phyloP scores from a whole-genome alignment of 768 basidiomycete genomes.

The Psilocybe sp. region DNA sequence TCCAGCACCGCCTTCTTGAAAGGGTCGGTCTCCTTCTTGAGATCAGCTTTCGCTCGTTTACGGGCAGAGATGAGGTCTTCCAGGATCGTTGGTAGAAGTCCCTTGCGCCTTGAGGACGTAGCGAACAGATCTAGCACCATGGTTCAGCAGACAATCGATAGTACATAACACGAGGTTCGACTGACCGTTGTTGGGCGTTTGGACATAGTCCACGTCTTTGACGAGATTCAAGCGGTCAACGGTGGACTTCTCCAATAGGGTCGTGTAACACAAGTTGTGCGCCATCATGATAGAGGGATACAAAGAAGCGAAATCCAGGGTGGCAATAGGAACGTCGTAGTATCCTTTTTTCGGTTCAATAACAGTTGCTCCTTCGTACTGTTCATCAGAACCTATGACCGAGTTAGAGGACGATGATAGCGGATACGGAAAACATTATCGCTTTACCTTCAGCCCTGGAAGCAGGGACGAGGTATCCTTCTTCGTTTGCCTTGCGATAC shows the following conservation, averaged over 20 bases:
- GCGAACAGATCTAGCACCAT: slow-evolving; percentile 74
- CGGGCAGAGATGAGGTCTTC: slow-evolving; percentile 93
- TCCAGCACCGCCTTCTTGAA: slow-evolving; percentile 97
- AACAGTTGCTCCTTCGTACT: slow-evolving; percentile 98
- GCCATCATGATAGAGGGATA: slow-evolving; percentile 99
- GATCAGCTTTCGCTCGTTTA: slow-evolving; percentile 91
- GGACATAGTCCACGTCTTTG: slow-evolving; percentile 87
- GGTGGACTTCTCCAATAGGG: slow-evolving; percentile 77
- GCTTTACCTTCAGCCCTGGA: slow-evolving; percentile 76
- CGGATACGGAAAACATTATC: not conserved
- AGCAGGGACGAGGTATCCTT: slow-evolving; percentile 87
- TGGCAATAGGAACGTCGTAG: slow-evolving; percentile 95
- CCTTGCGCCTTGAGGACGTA: slow-evolving; percentile 71
- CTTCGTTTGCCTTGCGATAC: slow-evolving; percentile 88
- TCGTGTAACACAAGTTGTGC: slow-evolving; percentile 98
- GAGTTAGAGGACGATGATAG: slow-evolving; percentile 1
- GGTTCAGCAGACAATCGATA: not conserved
- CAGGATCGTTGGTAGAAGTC: slow-evolving; percentile 85
- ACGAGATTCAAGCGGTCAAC: slow-evolving; percentile 76
- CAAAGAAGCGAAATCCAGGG: slow-evolving; percentile 96
- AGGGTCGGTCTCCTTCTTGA: slow-evolving; percentile 96
- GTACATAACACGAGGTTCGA: not conserved
- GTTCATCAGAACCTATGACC: slow-evolving; percentile 77
- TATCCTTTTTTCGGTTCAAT: slow-evolving; percentile 96
- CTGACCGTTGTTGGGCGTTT: slow-evolving; percentile 93